Percentiles rank a stretch among this genome's conserved stretches.
Evolutionary conservation across 345 rosid genomes (phyloP).

Genomic region (Ceriops zippeliana): DNA sequence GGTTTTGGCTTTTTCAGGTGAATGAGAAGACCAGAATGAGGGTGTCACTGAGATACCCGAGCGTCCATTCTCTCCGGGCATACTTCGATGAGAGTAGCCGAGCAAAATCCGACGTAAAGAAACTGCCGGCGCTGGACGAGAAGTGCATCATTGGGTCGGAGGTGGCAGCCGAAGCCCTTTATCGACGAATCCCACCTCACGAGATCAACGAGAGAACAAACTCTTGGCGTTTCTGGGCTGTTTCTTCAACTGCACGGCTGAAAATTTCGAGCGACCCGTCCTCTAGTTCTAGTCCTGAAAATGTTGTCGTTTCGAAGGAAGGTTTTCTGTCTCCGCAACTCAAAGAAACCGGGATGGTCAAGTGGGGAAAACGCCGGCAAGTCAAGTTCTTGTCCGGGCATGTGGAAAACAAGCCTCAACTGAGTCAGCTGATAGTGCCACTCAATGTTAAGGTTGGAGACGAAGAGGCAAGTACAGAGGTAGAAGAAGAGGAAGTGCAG

Average conservation of each 20-base stretch:
- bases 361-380: constrained; percentile 73
- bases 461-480: constrained; percentile 4
- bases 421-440: neutral
- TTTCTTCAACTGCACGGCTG: constrained; percentile 16
- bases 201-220: constrained; percentile 45
- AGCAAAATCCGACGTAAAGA: constrained; percentile 28
- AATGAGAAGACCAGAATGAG: constrained; percentile 50
- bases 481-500: constrained; percentile 9
- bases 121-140: constrained; percentile 70
- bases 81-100: constrained; percentile 41
- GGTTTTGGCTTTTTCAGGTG: constrained; percentile 44
- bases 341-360: constrained; percentile 41
- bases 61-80: constrained; percentile 45
- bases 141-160: constrained; percentile 49
- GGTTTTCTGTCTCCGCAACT: constrained; percentile 53
- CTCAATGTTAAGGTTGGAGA: constrained; percentile 7
- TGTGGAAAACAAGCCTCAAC: neutral
- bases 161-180: constrained; percentile 58
- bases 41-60: constrained; percentile 71
- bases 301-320: constrained; percentile 24
- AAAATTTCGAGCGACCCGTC: constrained; percentile 15
- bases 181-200: constrained; percentile 48
- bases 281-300: constrained; percentile 13
- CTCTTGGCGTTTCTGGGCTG: constrained; percentile 64
- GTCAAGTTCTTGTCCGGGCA: constrained; percentile 39